Conservation (phyloP, 2,329 filamentous ascomycete species). For the Ceratocystis diversiconidia region DNA sequence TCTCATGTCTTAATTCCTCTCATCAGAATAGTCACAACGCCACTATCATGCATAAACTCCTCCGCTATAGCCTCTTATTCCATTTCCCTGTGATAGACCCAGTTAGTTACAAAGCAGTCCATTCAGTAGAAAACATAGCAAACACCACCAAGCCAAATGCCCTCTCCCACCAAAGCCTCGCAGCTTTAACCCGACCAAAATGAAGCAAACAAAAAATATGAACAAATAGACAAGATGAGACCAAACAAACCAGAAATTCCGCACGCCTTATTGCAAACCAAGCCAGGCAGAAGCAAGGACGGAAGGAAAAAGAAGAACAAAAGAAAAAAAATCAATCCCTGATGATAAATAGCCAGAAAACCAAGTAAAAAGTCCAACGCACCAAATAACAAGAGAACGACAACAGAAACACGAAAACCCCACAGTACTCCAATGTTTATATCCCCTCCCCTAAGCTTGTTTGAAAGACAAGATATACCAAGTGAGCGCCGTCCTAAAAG, state of each 20-base stretch:
- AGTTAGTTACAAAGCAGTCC: background rate
- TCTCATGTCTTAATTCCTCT: background rate
- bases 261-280: background rate
- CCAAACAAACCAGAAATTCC: constrained; percentile 1
- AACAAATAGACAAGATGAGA: background rate
- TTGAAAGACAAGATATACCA: constrained; percentile 9
- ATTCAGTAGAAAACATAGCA: background rate
- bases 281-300: constrained; percentile 2
- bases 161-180: background rate
- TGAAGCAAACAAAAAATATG: background rate
- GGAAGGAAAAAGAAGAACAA: background rate
- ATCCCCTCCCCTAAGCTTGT: constrained; percentile 5
- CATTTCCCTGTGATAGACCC: background rate
- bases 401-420: constrained; percentile 4
- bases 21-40: background rate
- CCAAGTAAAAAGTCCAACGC: background rate
- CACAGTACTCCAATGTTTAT: background rate
- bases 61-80: background rate
- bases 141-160: background rate
- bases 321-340: constrained; percentile 8
- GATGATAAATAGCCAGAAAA: constrained; percentile 6
- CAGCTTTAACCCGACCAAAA: background rate
- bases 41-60: background rate
- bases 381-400: background rate
- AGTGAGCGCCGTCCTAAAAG: constrained; percentile 9